Evolutionary conservation across 768 basidiomycete genomes (phyloP).

Genomic region (Cystobasidium onofrii): DNA sequence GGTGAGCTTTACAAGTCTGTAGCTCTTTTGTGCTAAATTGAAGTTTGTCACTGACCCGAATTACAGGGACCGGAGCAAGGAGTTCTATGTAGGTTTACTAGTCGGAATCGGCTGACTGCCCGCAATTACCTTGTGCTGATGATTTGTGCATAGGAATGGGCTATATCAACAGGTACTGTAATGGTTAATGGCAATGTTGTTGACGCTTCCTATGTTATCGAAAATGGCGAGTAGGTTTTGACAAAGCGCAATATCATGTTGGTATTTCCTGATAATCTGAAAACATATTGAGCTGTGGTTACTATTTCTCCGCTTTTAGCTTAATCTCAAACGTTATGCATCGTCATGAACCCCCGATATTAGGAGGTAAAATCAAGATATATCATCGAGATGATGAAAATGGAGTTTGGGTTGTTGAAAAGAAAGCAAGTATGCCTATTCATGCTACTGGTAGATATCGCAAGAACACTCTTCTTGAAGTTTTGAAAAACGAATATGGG

Average conservation of each 20-base stretch:
- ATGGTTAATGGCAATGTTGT: conserved; percentile 88
- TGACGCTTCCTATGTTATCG: conserved; percentile 64
- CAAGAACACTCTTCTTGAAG: conserved; percentile 76
- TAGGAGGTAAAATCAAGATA: conserved; percentile 70
- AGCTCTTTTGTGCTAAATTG: not conserved
- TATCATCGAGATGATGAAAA: conserved; percentile 68
- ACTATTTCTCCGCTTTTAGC: not conserved
- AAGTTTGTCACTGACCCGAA: not conserved
- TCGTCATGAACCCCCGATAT: conserved; percentile 87
- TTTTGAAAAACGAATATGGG: conserved; percentile 73
- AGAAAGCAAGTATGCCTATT: conserved; percentile 89
- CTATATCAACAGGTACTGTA: conserved; percentile 86
- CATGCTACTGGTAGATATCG: conserved; percentile 87
- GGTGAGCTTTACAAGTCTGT: not conserved
- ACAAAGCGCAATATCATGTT: conserved; percentile 70
- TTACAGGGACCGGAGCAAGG: conserved; percentile 35
- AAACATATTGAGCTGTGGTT: conserved; percentile 26
- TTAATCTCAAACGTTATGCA: conserved; percentile 40
- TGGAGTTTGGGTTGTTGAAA: conserved; percentile 84
- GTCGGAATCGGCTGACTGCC: not conserved
- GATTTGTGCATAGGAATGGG: conserved; percentile 58
- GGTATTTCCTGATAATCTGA: too few species aligned
- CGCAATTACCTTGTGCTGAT: not conserved
- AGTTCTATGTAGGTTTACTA: not conserved
- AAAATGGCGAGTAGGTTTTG: conserved; percentile 62